Evolutionary conservation across 495 filamentous ascomycete genomes (phyloP), one percentile per base, ranked within the genome.

Genomic region (Tuber aestivum): DNA sequence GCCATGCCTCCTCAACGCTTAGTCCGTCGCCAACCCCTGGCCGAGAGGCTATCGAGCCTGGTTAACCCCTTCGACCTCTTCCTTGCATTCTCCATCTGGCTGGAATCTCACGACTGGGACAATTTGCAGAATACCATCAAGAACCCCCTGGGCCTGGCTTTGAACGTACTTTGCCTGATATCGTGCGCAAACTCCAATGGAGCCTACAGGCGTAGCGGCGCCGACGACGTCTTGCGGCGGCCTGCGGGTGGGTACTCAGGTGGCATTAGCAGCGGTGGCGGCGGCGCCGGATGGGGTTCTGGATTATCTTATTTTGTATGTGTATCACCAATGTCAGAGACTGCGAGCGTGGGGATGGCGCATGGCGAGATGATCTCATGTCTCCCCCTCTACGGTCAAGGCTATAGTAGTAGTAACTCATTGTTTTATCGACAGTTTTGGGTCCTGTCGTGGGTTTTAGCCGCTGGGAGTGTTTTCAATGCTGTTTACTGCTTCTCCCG

Each of bases 11-110:
- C 91, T 87, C 92, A 92, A 73, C 90, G 93, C 81, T 89, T 97
- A 56, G 89, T 99, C 76, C 94, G 95, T 80, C 90, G 89, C 56
- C 88, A 89, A 75, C 90, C 95, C 80, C 86, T 97, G 80, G 75
- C 83, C 3, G 90, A 97, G 86, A 91, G 94, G 77, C 87, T 98
- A 79, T 88, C 89, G 81, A 86, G 90, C 70, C 90, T 90, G 83
- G 86, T 99, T 44, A 94, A 98, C 80, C 94, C 94, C 37, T 87
- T 91, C 83, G 95, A 99, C 84, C 92, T 94, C 83, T 86, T 95
- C 48, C 88, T 98, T 35, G 95, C 92, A 90, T 84, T 97, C 3
- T 96, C 93, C 1, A 94, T 97, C 80, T 92, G 95, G 84, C 87
- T 97, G 75, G 93, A 97, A 81, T 91, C 92, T 1, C 88, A 91